Evolutionary conservation across 1,139 yeast species (phyloP).

Genomic region (Suhomyces panamericanus): DNA sequence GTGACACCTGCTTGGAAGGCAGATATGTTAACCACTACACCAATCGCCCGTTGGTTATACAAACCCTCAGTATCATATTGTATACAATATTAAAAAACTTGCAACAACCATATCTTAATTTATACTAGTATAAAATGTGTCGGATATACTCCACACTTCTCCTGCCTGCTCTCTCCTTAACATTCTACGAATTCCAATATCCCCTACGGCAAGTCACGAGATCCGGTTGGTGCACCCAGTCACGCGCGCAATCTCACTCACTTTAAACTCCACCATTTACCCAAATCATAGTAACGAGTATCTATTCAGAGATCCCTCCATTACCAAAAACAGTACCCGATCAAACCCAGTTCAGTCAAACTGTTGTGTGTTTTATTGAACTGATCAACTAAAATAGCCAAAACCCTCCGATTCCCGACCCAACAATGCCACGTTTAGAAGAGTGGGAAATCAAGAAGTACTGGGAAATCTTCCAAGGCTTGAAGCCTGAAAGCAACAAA

Average conservation of each 20-base stretch:
- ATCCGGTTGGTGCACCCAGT: neutral
- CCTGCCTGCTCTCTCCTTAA: neutral
- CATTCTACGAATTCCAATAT: too few species aligned
- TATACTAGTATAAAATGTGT: too few species aligned
- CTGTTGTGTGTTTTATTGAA: neutral
- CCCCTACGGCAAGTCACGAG: neutral
- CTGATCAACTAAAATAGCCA: neutral
- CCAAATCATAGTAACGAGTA: neutral
- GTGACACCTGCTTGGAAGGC: slow-evolving; percentile 83
- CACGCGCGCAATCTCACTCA: neutral
- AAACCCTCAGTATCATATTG: too few species aligned
- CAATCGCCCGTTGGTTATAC: slow-evolving; percentile 39
- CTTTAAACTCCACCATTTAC: neutral
- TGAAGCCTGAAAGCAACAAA: slow-evolving; percentile 75
- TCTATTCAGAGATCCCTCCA: neutral
- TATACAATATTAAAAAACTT: too few species aligned
- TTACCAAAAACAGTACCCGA: too few species aligned
- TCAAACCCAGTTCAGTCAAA: neutral
- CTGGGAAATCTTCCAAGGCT: slow-evolving; percentile 95
- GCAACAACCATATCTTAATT: too few species aligned
- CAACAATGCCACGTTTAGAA: slow-evolving; percentile 63
- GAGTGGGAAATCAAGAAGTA: slow-evolving; percentile 95
- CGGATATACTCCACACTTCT: too few species aligned
- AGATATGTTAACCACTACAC: slow-evolving; percentile 54
- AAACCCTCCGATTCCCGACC: neutral